Percentiles rank a stretch among this genome's conserved stretches.
phyloP scores from a whole-genome alignment of 352 stramenopile genomes.

The Phytophthora niederhauseri region DNA sequence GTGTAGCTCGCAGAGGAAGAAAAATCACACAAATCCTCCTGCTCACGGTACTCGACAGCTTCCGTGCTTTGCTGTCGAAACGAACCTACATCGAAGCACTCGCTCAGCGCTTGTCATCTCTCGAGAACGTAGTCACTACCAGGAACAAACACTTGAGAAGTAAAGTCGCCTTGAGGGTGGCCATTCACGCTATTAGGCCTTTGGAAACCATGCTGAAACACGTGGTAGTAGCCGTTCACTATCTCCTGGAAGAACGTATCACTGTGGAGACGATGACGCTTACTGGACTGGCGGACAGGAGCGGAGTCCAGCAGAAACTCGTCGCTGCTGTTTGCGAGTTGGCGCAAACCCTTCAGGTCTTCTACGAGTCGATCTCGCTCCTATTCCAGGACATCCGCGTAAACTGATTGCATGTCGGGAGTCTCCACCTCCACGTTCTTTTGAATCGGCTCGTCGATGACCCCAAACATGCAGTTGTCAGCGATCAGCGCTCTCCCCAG shows the following conservation, averaged over 20 bases:
- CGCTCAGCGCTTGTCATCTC: slow-evolving; percentile 13
- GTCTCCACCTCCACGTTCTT: too few species aligned
- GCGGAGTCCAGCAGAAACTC: too few species aligned
- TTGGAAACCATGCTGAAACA: slow-evolving; percentile 11
- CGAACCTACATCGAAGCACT: slow-evolving; percentile 23
- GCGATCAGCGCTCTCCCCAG: slow-evolving; percentile 37
- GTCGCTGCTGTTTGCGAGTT: neutral
- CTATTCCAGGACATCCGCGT: neutral
- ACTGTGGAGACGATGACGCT: neutral
- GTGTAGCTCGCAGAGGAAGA: slow-evolving; percentile 19
- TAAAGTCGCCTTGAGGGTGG: neutral
- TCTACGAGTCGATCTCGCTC: slow-evolving; percentile 1
- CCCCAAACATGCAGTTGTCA: slow-evolving; percentile 37
- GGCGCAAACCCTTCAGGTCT: neutral
- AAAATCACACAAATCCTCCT: slow-evolving; percentile 7
- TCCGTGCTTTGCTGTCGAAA: slow-evolving; percentile 17
- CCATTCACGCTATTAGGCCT: neutral
- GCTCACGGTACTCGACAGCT: slow-evolving; percentile 1
- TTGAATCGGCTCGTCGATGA: slow-evolving; percentile 1
- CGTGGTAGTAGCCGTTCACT: slow-evolving; percentile 9
- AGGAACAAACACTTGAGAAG: slow-evolving; percentile 9
- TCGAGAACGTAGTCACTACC: slow-evolving; percentile 7
- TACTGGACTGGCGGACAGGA: neutral
- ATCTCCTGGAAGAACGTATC: neutral
- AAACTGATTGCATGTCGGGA: too few species aligned